Evolutionary conservation across 1,284 basidiomycete genomes (phyloP).

Genomic region (Phaffia rhodozyma): DNA sequence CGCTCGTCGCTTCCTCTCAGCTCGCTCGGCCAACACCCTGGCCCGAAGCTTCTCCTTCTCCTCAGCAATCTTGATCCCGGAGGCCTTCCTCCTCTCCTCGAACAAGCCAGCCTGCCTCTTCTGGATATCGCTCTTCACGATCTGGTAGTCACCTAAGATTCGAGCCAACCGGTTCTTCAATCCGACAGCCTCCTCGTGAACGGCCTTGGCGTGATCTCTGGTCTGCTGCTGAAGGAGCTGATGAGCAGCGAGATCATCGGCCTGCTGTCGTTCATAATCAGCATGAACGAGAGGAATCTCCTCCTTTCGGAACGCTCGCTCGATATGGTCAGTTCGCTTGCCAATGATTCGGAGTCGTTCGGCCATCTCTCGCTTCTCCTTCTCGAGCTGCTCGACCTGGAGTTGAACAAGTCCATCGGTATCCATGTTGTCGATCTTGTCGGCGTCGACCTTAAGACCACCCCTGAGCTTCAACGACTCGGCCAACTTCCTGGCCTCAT

Average conservation of each 20-base stretch:
- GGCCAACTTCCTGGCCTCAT: slow-evolving; percentile 83
- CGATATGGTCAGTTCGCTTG: slow-evolving; percentile 89
- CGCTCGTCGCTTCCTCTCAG: slow-evolving; percentile 43
- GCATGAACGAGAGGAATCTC: slow-evolving; percentile 73
- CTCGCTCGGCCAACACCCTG: slow-evolving; percentile 39
- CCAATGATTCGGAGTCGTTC: slow-evolving; percentile 71
- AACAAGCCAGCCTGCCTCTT: slow-evolving; percentile 60
- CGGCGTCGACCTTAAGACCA: slow-evolving; percentile 71
- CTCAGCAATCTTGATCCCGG: slow-evolving; percentile 62
- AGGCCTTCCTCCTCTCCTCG: slow-evolving; percentile 48
- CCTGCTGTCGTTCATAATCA: slow-evolving; percentile 82
- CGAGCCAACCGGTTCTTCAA: slow-evolving; percentile 65
- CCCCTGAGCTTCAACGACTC: slow-evolving; percentile 74
- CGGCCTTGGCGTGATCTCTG: slow-evolving; percentile 47
- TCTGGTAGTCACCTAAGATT: slow-evolving; percentile 63
- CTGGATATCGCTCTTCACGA: slow-evolving; percentile 50
- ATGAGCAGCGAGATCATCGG: slow-evolving; percentile 58
- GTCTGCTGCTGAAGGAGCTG: slow-evolving; percentile 52
- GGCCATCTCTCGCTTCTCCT: slow-evolving; percentile 83
- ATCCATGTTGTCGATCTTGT: slow-evolving; percentile 70
- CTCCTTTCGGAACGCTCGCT: slow-evolving; percentile 90
- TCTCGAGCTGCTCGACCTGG: slow-evolving; percentile 89
- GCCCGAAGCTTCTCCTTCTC: slow-evolving; percentile 68
- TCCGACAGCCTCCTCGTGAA: slow-evolving; percentile 59
- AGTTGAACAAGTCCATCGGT: slow-evolving; percentile 80